Evolutionary conservation across 148 eudicot species (phyloP), one percentile per base, ranked within the genome.

Genomic region (Tetragonia tetragonoides): DNA sequence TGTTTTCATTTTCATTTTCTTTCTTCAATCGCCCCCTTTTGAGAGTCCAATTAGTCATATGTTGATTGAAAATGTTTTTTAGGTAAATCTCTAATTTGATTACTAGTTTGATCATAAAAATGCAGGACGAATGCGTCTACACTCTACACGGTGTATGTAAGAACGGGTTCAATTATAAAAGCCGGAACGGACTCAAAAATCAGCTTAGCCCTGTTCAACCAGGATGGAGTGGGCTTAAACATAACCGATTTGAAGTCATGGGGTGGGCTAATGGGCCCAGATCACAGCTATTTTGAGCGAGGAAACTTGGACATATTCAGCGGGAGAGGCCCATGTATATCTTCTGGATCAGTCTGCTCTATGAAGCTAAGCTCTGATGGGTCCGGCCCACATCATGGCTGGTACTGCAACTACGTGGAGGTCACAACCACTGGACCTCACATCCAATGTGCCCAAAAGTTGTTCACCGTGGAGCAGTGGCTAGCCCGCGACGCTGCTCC

Each of bases 211-310:
- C 75, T 90, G 1, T 89, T 81, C 89, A 88, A 89, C 54, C 73
- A 47, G 1, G 46, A 74, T 23, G 94, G 90, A 2, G 72, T 72
- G 38, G 86, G 85, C 11, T 60, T 84, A 14, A 56, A 77, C 73
- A 89, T 88, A 82, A 20, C 69, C 10, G 68, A 87, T 46, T 80
- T 91, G 24, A 88, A 85, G 76, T 39, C 88, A 0, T 91, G 92
- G 95, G 95, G 92, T 57, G 95, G 95, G 75, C 76, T 87, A 0
- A 89, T 89, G 92, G 95, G 87, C 38, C 77, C 82, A 14, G 79
- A 56, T 9, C 77, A 91, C 89, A 66, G 88, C 83, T 91, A 91
- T 74, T 91, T 89, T 84, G 92, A 91, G 87, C 77, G 91, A 61
- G 88, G 90, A 3, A 91, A 91, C 49, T 71, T 91, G 28, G 91